These are phyloP conservation scores for Leishmania tropica DNA, from an alignment of 208 protist genomes.

Conservation along the genomic window DNA sequence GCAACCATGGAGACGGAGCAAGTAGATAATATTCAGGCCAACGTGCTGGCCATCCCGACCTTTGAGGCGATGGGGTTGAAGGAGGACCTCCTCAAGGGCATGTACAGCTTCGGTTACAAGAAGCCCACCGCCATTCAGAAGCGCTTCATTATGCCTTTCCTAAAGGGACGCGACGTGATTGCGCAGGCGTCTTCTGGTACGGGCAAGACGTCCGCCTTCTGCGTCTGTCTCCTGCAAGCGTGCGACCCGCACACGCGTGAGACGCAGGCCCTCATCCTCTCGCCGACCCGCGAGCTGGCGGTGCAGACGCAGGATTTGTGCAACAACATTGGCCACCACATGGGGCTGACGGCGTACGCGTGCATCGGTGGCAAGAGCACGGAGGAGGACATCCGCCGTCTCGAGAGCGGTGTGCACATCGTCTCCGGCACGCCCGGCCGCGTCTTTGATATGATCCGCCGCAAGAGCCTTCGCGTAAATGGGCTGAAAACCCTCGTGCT, in stretches of 20 bases:
- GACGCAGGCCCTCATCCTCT: conserved; percentile 97
- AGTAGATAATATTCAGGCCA: conserved; percentile 83
- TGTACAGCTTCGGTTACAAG: conserved; percentile 99
- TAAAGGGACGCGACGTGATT: conserved; percentile 94
- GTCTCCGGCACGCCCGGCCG: conserved; percentile 98
- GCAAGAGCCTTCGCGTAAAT: conserved; percentile 79
- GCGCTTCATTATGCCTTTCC: conserved; percentile 94
- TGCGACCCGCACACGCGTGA: conserved; percentile 82
- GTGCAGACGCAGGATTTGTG: conserved; percentile 96
- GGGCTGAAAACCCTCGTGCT: conserved; percentile 95
- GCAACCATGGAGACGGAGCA: conserved; percentile 25
- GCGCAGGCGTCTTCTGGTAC: conserved; percentile 99
- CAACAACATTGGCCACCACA: conserved; percentile 94
- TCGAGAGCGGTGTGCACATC: conserved; percentile 94
- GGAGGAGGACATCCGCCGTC: conserved; percentile 92
- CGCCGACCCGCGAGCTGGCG: conserved; percentile 98
- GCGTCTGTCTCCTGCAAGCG: conserved; percentile 90
- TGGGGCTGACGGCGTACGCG: conserved; percentile 89
- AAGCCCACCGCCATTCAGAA: conserved; percentile 99
- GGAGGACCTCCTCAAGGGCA: conserved; percentile 90
- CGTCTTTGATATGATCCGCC: conserved; percentile 98
- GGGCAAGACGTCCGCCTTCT: conserved; percentile 99
- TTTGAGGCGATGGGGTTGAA: conserved; percentile 92
- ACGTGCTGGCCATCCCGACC: conserved; percentile 81
- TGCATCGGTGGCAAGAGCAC: conserved; percentile 94